phyloP scores from a whole-genome alignment of 176 grass and related monocot species.

The Bromus sterilis region DNA sequence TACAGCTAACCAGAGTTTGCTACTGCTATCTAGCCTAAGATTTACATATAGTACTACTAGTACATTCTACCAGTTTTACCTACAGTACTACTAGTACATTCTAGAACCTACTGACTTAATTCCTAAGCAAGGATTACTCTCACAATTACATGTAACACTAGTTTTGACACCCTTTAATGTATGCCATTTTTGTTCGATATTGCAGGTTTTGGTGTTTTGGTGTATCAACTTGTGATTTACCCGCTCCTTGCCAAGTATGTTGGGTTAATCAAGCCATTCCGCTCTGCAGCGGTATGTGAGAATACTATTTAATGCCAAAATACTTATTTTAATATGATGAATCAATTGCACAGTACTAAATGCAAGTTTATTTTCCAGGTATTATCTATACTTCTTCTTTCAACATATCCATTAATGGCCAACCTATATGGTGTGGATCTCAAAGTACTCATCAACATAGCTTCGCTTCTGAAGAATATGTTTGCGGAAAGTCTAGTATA shows the following conservation, averaged over 20 bases:
- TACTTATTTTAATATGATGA: not conserved
- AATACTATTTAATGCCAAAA: not conserved
- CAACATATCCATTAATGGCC: slow-evolving; percentile 48
- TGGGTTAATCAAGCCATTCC: slow-evolving; percentile 37
- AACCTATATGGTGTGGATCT: slow-evolving; percentile 40
- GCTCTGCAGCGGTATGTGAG: slow-evolving; percentile 31
- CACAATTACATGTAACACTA: not conserved
- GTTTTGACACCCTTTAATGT: not conserved
- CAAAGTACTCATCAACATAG: slow-evolving; percentile 42
- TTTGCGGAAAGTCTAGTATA: slow-evolving; percentile 31
- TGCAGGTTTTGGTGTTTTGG: slow-evolving; percentile 45
- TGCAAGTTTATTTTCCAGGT: slow-evolving; percentile 24
- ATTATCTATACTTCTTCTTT: slow-evolving; percentile 45
- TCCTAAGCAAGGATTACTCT: too few relatives aligned
- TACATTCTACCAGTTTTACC: too few relatives aligned
- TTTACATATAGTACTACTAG: too few relatives aligned
- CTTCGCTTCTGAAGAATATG: slow-evolving; percentile 51
- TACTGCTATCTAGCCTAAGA: too few relatives aligned
- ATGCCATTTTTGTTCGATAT: not conserved
- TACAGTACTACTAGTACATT: too few relatives aligned
- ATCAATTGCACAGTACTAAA: not conserved
- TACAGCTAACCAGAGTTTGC: too few relatives aligned
- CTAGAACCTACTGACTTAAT: too few relatives aligned
- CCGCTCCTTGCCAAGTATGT: slow-evolving; percentile 32
- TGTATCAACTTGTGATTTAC: slow-evolving; percentile 48